Evolutionary conservation across 305 asterid species (phyloP).

Genomic region (Fraxinus latifolia): DNA sequence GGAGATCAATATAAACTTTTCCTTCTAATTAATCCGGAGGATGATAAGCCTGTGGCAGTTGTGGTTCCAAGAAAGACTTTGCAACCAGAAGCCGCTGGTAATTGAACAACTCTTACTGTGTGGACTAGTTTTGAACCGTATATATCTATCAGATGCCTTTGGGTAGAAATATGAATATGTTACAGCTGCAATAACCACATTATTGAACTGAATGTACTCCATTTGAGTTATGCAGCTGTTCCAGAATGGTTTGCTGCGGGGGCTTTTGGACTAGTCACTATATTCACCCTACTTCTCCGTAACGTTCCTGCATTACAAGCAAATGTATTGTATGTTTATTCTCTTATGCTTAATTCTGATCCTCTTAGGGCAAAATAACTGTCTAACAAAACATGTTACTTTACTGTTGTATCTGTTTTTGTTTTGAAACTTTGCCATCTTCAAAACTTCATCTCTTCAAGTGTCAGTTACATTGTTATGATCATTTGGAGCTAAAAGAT

Average conservation of each 20-base stretch:
- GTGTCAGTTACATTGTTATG: background rate
- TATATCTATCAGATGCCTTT: background rate
- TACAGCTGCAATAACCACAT: conserved; percentile 7
- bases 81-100: conserved; percentile 87
- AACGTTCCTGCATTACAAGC: conserved; percentile 85
- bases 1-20: conserved; percentile 80
- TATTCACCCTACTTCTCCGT: conserved; percentile 85
- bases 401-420: conserved; percentile 5
- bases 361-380: background rate
- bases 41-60: conserved; percentile 96
- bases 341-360: conserved; percentile 3
- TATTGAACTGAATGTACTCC: conserved; percentile 15
- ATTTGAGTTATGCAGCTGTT: conserved; percentile 63
- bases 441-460: background rate
- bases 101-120: conserved; percentile 16
- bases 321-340: conserved; percentile 63
- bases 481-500: background rate
- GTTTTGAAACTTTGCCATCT: background rate
- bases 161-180: background rate
- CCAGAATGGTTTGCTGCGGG: conserved; percentile 99
- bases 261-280: conserved; percentile 85
- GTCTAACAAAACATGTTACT: background rate
- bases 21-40: conserved; percentile 88
- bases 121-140: conserved; percentile 12
- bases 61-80: conserved; percentile 85